These are phyloP conservation scores for Lippia alba DNA, from an alignment of 305 asterid genomes.

Conservation along the genomic window DNA sequence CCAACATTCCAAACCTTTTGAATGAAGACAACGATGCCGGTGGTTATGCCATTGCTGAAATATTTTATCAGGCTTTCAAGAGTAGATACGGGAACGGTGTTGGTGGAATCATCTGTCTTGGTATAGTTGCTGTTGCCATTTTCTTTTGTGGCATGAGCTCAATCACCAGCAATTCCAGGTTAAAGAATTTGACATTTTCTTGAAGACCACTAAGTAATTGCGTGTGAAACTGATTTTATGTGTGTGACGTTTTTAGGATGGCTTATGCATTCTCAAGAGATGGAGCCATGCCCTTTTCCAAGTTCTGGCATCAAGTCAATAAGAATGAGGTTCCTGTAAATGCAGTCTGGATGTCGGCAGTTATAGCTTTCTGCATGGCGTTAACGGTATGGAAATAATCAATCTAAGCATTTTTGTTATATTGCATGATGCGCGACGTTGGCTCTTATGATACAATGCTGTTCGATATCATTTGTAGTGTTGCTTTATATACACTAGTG, in stretches of 20 bases:
- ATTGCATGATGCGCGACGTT: not conserved
- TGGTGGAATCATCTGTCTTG: constrained; percentile 82
- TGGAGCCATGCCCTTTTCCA: constrained; percentile 93
- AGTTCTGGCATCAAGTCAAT: constrained; percentile 85
- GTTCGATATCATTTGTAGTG: too few species aligned
- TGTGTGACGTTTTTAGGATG: constrained; percentile 57
- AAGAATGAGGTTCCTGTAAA: constrained; percentile 80
- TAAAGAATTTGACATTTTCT: constrained; percentile 12
- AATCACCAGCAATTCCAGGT: constrained; percentile 96
- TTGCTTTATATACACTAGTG: too few species aligned
- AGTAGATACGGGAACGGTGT: constrained; percentile 74
- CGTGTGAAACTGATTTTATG: not conserved
- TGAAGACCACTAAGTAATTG: constrained; percentile 10
- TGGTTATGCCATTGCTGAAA: constrained; percentile 91
- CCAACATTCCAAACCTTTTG: constrained; percentile 74
- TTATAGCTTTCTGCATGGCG: constrained; percentile 94
- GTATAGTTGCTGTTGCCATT: constrained; percentile 77
- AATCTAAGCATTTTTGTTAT: not conserved
- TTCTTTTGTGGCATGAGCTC: constrained; percentile 98
- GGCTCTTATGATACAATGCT: too few species aligned
- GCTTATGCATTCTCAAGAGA: constrained; percentile 95
- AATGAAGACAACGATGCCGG: constrained; percentile 74
- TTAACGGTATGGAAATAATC: constrained; percentile 58
- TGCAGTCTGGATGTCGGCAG: constrained; percentile 87
- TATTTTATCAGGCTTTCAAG: constrained; percentile 83